Conservation (phyloP, 768 basidiomycete genomes). For the Pleurotus tuoliensis region DNA sequence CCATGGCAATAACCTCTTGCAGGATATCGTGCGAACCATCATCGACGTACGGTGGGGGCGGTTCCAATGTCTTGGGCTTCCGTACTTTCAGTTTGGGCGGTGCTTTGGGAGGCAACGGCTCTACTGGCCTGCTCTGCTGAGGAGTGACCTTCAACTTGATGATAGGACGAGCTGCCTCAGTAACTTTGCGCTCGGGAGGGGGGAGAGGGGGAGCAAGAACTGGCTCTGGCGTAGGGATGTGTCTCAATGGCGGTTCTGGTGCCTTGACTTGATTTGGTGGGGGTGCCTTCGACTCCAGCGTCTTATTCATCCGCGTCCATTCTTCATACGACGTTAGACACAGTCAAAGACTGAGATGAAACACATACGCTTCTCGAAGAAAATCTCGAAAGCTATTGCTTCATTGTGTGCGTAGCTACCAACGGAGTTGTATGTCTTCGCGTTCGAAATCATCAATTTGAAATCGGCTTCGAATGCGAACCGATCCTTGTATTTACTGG, state of each 20-base stretch:
- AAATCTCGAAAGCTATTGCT: conserved; percentile 68
- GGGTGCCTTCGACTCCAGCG: conserved; percentile 62
- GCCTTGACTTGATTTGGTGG: conserved; percentile 12
- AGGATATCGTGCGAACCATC: conserved; percentile 81
- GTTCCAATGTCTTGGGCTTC: conserved; percentile 42
- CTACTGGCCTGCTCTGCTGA: conserved; percentile 27
- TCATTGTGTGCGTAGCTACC: conserved; percentile 73
- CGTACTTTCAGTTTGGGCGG: conserved; percentile 33
- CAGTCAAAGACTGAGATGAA: background rate
- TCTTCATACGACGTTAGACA: conserved; percentile 38
- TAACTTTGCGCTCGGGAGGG: conserved; percentile 26
- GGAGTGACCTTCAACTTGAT: conserved; percentile 68
- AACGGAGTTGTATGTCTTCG: conserved; percentile 76
- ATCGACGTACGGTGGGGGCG: conserved; percentile 67
- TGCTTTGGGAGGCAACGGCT: conserved; percentile 27
- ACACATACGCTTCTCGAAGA: conserved; percentile 82
- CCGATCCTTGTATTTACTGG: conserved; percentile 81
- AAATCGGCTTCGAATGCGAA: conserved; percentile 85
- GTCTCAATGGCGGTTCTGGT: background rate
- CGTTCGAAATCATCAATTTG: conserved; percentile 82
- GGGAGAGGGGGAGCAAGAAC: conserved; percentile 21
- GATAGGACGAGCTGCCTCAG: conserved; percentile 33
- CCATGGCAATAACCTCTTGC: conserved; percentile 80
- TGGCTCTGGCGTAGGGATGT: conserved; percentile 11
- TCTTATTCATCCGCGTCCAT: conserved; percentile 87